Conservation (phyloP, 768 basidiomycete species). For the Xerocomus brunneocitrinus region DNA sequence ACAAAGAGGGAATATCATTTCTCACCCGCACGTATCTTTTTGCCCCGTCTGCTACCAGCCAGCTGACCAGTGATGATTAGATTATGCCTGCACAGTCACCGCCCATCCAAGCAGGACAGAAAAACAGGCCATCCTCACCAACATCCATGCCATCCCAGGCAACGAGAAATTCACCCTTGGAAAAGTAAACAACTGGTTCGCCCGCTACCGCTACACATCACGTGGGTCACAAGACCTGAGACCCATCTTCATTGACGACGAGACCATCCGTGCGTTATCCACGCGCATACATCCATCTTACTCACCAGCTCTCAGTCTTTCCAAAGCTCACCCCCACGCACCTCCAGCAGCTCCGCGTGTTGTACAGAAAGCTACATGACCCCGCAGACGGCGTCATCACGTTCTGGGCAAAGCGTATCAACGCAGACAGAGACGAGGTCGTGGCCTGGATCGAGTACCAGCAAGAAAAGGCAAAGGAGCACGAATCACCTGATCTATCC, state of each 20-base stretch:
- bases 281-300: not conserved
- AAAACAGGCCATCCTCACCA: slow-evolving; percentile 12
- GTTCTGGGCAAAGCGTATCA: slow-evolving; percentile 25
- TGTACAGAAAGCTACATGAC: slow-evolving; percentile 12
- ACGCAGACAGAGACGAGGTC: slow-evolving; percentile 17
- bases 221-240: not conserved
- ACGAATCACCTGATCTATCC: slow-evolving; percentile 20
- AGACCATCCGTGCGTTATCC: slow-evolving; percentile 21
- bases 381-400: slow-evolving; percentile 22
- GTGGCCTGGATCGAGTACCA: slow-evolving; percentile 28
- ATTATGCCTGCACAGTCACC: slow-evolving; percentile 14
- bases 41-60: not conserved
- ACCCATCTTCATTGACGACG: slow-evolving; percentile 17
- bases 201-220: slow-evolving; percentile 15
- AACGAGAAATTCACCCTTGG: slow-evolving; percentile 16
- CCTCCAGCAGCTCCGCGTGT: slow-evolving; percentile 17
- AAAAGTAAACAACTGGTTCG: slow-evolving; percentile 20
- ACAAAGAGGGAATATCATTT: not conserved
- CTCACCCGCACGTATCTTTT: slow-evolving; percentile 5
- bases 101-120: slow-evolving; percentile 11
- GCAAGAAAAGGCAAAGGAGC: slow-evolving; percentile 18
- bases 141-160: slow-evolving; percentile 18
- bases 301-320: slow-evolving; percentile 21
- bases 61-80: slow-evolving; percentile 7
- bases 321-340: slow-evolving; percentile 22